A percentile compares a stretch with the other conserved stretches of the same genome.
phyloP scores from a whole-genome alignment of 345 rosid genomes.

The Fremontodendron californicum region DNA sequence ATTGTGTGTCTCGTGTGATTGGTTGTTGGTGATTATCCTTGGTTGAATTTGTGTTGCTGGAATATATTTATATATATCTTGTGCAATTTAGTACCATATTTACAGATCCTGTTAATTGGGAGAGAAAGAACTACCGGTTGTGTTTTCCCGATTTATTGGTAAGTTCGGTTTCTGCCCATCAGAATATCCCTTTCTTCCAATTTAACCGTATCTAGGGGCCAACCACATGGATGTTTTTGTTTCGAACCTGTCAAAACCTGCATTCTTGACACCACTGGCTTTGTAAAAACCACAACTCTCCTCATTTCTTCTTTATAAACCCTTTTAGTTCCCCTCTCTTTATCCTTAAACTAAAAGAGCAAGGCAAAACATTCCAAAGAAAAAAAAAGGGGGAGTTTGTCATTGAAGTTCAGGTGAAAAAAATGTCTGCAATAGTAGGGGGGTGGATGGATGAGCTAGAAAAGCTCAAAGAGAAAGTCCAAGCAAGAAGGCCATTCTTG shows the following conservation, averaged over 20 bases:
- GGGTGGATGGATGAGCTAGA: constrained; percentile 45
- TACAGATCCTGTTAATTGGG: too few relatives aligned
- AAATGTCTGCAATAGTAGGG: constrained; percentile 59
- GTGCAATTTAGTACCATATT: too few relatives aligned
- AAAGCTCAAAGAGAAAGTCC: constrained; percentile 49
- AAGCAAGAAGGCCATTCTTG: constrained; percentile 28
- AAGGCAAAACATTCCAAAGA: background rate
- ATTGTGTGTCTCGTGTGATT: too few relatives aligned
- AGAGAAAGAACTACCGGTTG: too few relatives aligned
- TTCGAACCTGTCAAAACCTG: background rate
- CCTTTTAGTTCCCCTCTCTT: background rate
- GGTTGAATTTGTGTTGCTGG: too few relatives aligned
- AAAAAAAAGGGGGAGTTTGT: background rate
- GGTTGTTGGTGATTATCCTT: too few relatives aligned
- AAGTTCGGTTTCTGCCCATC: too few relatives aligned
- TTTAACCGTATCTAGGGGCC: constrained; percentile 2
- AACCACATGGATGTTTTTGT: background rate
- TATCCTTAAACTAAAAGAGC: background rate
- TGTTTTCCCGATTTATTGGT: too few relatives aligned
- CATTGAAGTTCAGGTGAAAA: constrained; percentile 9
- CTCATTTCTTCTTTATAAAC: background rate
- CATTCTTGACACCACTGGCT: background rate
- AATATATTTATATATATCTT: too few relatives aligned
- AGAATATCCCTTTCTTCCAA: background rate
- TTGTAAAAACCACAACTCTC: background rate